phyloP scores from a whole-genome alignment of 1,139 yeast species.

The Nakaseomyces bracarensis region DNA sequence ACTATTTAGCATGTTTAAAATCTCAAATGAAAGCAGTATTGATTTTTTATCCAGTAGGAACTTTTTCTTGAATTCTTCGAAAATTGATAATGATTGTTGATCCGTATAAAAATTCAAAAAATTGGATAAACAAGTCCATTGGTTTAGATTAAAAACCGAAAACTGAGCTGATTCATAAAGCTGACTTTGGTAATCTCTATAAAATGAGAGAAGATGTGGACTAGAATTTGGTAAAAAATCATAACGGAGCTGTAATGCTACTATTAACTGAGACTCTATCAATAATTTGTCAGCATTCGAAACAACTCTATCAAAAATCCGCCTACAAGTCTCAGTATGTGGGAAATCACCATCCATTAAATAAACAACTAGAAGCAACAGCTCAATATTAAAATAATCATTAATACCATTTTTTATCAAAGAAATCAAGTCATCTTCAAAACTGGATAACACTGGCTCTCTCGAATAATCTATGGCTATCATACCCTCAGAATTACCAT shows the following conservation, averaged over 20 bases:
- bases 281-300: not conserved
- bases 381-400: not conserved
- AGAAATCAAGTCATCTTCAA: not conserved
- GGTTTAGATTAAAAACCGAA: slow-evolving; percentile 4
- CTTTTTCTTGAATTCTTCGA: slow-evolving; percentile 1
- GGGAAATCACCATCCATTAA: slow-evolving; percentile 5
- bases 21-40: not conserved
- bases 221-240: not conserved
- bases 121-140: slow-evolving; percentile 3
- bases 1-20: slow-evolving; percentile 2
- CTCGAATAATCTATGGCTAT: slow-evolving; percentile 3
- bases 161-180: not conserved
- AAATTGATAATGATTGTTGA: slow-evolving; percentile 1
- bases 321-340: slow-evolving; percentile 3
- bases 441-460: not conserved
- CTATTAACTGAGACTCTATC: slow-evolving; percentile 3
- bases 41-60: slow-evolving; percentile 3
- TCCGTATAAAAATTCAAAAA: not conserved
- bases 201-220: not conserved
- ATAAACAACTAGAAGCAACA: slow-evolving; percentile 1
- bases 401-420: not conserved
- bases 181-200: not conserved
- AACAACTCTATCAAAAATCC: slow-evolving; percentile 4
- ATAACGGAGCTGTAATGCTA: slow-evolving; percentile 2
- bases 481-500: not conserved